Percentiles rank a stretch among this genome's conserved stretches.
These are phyloP conservation scores for Pseudocercospora pini-densiflorae DNA, from an alignment of 2,329 filamentous ascomycete species.

Conservation along the genomic window DNA sequence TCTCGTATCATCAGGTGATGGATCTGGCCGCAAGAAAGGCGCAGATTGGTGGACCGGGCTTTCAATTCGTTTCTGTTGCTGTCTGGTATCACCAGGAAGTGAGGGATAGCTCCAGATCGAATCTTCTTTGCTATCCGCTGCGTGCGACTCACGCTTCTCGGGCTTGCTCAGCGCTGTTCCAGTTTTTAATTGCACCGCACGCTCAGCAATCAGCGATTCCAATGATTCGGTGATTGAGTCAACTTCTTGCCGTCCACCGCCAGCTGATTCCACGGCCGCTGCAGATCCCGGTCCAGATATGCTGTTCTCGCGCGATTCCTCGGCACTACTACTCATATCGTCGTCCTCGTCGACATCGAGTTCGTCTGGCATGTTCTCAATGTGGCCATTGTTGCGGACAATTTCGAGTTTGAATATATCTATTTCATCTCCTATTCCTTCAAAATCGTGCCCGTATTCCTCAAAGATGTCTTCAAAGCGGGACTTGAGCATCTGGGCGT, in stretches of 20 bases:
- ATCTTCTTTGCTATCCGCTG: constrained; percentile 24
- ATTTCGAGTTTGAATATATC: constrained; percentile 80
- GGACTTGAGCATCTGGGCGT: constrained; percentile 74
- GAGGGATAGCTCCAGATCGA: constrained; percentile 35
- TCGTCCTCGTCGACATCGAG: constrained; percentile 44
- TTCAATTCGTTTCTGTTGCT: too few species aligned
- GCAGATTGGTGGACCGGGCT: too few species aligned
- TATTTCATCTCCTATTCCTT: constrained; percentile 84
- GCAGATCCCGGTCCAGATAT: constrained; percentile 2
- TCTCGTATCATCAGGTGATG: too few species aligned
- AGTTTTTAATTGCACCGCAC: constrained; percentile 38
- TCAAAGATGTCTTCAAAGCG: constrained; percentile 86
- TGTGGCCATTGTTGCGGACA: constrained; percentile 85
- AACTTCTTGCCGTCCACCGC: constrained; percentile 19
- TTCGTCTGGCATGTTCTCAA: constrained; percentile 66
- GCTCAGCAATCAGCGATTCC: constrained; percentile 41
- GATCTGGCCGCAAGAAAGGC: too few species aligned
- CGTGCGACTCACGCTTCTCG: constrained; percentile 16
- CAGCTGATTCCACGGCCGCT: constrained; percentile 2
- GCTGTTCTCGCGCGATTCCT: background rate
- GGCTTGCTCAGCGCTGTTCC: constrained; percentile 17
- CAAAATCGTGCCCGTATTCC: constrained; percentile 74
- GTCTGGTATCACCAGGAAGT: constrained; percentile 14
- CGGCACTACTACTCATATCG: constrained; percentile 4
- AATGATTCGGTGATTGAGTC: constrained; percentile 38